Base-by-base conservation (phyloP, 148 eudicot species). In the Spergularia bocconei region DNA sequence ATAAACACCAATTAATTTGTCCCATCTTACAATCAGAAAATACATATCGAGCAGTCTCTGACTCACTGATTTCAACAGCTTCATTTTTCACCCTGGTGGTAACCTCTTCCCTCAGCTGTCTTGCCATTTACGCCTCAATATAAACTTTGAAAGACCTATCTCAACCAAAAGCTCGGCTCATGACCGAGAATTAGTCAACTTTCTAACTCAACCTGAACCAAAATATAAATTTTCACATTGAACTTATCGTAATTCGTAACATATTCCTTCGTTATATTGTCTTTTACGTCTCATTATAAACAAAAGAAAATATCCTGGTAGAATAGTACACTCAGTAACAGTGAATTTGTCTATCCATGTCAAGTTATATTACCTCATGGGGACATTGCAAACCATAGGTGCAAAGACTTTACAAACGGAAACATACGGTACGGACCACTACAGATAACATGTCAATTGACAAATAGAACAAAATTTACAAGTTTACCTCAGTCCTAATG, bases 321-420 rank as follows among this genome's bases (percentile, higher is more conserved):
- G 48, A 44, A 6, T 44, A 6, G 48, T 44, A 56, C 6, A 17
- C 60, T 56, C 60, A 56, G 4, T 2, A 15, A 15, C 19, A 14
- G 4, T 16, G 7, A 6, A 17, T 56, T 15, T 56, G 7, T 56
- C n/a, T 56, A 7, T 7, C n/a, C 17, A n/a, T 17, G 0, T n/a
- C 6, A 56, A 17, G 8, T 15, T 17, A 6, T 1, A 6, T n/a
- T 4, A 16, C 7, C 20, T 56, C 36, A 15, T 15, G n/a, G n/a
- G 20, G 60, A 6, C 19, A 44, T 9, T 44, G 3, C 19, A n/a
- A 15, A 2, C 19, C 23, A 59, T 19, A 53, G 23, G 36, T 13
- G 57, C 59, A 52, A 23, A 53, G 60, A 69, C 44, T 69, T 16
- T 53, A 52, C 70, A 67, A 66, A 44, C 23, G 33, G 39, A 51